These are phyloP conservation scores for Neckera pumila DNA, from an alignment of 225 moss, liverwort and hornwort species.

Conservation along the genomic window DNA sequence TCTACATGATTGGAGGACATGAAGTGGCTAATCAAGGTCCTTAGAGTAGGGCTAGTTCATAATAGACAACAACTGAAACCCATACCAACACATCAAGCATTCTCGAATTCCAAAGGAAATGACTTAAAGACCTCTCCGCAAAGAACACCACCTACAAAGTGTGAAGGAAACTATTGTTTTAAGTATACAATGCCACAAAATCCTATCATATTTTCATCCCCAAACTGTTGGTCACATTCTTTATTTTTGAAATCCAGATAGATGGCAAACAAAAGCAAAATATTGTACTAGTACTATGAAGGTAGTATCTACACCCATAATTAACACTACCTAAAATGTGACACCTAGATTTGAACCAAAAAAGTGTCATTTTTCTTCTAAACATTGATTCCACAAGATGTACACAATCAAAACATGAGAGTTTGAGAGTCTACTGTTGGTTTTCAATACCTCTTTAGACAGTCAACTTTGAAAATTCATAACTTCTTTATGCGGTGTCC, in stretches of 20 bases:
- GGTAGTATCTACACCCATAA: background rate
- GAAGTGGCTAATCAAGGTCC: background rate
- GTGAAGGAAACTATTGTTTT: background rate
- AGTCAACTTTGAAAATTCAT: background rate
- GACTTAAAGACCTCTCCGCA: too few relatives aligned
- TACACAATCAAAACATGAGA: background rate
- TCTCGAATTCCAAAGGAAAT: background rate
- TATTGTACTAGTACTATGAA: background rate
- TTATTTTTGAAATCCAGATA: background rate
- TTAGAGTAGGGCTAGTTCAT: background rate
- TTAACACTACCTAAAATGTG: background rate
- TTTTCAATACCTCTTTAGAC: background rate
- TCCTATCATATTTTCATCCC: background rate
- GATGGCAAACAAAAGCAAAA: background rate
- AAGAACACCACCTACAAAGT: background rate
- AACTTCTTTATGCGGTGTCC: too few relatives aligned
- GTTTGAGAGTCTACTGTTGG: background rate
- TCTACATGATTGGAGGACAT: background rate
- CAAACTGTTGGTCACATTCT: too few relatives aligned
- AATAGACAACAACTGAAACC: background rate
- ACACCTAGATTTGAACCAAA: background rate
- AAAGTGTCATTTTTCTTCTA: background rate
- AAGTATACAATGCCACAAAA: background rate
- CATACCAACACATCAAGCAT: background rate
- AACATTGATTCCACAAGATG: background rate